Evolutionary conservation across 208 protist species (phyloP).

Genomic region (Novymonas esmeraldas): DNA sequence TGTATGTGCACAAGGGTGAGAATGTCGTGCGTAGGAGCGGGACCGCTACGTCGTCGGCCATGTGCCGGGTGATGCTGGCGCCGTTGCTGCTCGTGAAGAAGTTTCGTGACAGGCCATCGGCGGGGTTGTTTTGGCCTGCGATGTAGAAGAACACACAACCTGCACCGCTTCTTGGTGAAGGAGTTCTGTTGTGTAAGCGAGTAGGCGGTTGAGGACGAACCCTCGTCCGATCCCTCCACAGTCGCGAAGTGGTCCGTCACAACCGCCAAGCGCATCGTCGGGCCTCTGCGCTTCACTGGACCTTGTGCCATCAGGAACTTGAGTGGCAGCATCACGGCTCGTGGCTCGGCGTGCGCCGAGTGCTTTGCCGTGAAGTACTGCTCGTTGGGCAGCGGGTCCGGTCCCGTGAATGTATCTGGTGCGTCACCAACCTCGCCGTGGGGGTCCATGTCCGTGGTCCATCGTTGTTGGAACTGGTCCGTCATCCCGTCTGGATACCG

Average conservation of each 20-base stretch:
- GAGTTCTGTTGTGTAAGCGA: conserved; percentile 6
- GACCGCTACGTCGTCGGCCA: not conserved
- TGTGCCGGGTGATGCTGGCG: not conserved
- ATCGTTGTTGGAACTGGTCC: conserved; percentile 4
- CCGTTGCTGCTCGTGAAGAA: not conserved
- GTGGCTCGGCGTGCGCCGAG: conserved; percentile 18
- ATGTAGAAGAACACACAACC: conserved; percentile 21
- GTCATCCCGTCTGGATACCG: conserved; percentile 4
- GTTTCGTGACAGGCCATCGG: conserved; percentile 7
- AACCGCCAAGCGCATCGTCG: not conserved
- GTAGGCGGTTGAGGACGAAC: conserved; percentile 7
- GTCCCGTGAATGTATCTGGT: no score
- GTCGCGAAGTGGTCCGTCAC: conserved; percentile 8
- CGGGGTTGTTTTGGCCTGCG: conserved; percentile 7
- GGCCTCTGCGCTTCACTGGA: not conserved
- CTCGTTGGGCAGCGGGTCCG: not conserved
- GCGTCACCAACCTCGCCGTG: not conserved
- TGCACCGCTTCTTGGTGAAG: not conserved
- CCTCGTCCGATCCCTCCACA: conserved; percentile 12
- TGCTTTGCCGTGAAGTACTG: conserved; percentile 1
- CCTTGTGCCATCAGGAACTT: not conserved
- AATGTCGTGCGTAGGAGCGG: not conserved
- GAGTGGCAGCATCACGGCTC: not conserved
- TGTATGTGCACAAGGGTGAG: not conserved
- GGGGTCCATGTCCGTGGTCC: not conserved